A percentile compares a stretch with the other conserved stretches of the same genome.
These are phyloP conservation scores for Hygrophila difformis DNA, from an alignment of 257 asterid genomes.

Conservation along the genomic window DNA sequence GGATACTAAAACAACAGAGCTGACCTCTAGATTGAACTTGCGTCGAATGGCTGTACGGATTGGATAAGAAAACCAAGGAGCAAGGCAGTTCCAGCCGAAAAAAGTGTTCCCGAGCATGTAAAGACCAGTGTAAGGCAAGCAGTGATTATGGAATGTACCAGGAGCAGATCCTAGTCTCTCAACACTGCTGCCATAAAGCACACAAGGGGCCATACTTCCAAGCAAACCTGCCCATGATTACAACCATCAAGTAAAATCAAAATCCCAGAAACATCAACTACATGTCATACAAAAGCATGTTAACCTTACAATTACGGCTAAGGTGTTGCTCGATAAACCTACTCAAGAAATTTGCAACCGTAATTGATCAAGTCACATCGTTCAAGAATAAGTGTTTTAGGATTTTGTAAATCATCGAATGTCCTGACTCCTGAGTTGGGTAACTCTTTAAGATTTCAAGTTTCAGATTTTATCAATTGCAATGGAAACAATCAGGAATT, in stretches of 20 bases:
- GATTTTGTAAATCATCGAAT: too few species aligned
- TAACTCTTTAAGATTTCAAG: too few species aligned
- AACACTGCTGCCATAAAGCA: constrained; percentile 77
- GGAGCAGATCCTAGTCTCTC: constrained; percentile 77
- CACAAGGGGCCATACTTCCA: constrained; percentile 85
- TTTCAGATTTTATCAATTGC: too few species aligned
- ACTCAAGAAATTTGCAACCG: too few species aligned
- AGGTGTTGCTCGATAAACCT: too few species aligned
- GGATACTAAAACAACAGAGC: constrained; percentile 3
- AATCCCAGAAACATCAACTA: constrained; percentile 16
- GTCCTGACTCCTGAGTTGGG: too few species aligned
- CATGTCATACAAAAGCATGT: too few species aligned
- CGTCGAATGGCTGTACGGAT: constrained; percentile 80
- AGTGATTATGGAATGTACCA: constrained; percentile 69
- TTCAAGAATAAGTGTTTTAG: too few species aligned
- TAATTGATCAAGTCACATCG: too few species aligned
- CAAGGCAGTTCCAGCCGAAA: constrained; percentile 77
- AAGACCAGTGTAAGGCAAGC: constrained; percentile 81
- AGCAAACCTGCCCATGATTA: constrained; percentile 53
- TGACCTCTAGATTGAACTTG: constrained; percentile 81
- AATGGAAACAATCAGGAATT: too few species aligned
- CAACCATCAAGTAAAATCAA: constrained; percentile 8
- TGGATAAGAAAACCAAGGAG: constrained; percentile 79
- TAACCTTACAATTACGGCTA: too few species aligned
- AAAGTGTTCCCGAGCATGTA: constrained; percentile 59